Percentiles rank a stretch among this genome's conserved stretches.
phyloP scores from a whole-genome alignment of 2,329 filamentous ascomycete species.

The Penicillium palitans region DNA sequence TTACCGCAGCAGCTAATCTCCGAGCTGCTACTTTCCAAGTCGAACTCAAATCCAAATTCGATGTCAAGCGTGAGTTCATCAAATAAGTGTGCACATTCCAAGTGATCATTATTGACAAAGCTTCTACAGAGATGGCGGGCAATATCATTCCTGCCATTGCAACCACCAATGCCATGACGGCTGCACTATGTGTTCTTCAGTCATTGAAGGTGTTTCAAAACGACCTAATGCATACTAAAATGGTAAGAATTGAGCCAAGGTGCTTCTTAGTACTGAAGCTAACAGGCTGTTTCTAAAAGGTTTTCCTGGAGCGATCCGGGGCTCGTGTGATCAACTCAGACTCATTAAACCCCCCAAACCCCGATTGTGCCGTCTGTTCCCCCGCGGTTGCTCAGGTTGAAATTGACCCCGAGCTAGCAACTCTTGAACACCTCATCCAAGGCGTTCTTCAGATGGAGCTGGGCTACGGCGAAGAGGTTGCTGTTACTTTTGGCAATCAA shows the following conservation, averaged over 20 bases:
- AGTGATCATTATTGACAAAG: not conserved
- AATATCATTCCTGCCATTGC: constrained; percentile 99
- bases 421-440: constrained; percentile 76
- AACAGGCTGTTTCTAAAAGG: constrained; percentile 41
- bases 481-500: constrained; percentile 70
- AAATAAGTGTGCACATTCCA: not conserved
- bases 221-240: constrained; percentile 70
- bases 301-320: constrained; percentile 72
- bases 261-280: not conserved
- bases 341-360: constrained; percentile 65
- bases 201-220: constrained; percentile 84
- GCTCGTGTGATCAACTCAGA: constrained; percentile 61
- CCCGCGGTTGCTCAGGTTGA: constrained; percentile 67
- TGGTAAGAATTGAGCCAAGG: constrained; percentile 52
- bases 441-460: constrained; percentile 68
- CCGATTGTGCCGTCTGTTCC: constrained; percentile 79
- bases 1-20: constrained; percentile 85
- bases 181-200: constrained; percentile 86
- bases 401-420: constrained; percentile 70
- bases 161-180: constrained; percentile 95
- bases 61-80: constrained; percentile 69
- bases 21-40: constrained; percentile 88
- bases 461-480: constrained; percentile 78
- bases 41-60: constrained; percentile 83
- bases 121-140: constrained; percentile 78